phyloP scores from a whole-genome alignment of 2,329 filamentous ascomycete species.

The Aspergillus oerlinghausenensis region DNA sequence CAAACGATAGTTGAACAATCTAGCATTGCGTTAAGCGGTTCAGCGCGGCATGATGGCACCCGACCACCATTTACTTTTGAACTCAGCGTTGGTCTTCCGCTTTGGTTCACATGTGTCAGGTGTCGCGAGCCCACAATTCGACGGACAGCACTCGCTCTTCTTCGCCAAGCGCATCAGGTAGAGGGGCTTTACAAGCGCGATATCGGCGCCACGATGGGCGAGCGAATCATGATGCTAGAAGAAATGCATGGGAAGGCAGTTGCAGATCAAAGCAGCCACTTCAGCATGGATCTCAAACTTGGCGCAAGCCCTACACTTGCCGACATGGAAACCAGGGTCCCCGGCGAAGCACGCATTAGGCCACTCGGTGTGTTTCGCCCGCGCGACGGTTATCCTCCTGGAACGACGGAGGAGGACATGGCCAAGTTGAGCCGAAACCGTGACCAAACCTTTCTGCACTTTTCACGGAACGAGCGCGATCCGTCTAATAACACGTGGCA shows the following conservation, averaged over 20 bases:
- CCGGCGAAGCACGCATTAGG: constrained; percentile 21
- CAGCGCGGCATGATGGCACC: constrained; percentile 18
- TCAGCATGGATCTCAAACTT: background rate
- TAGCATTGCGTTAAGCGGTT: constrained; percentile 16
- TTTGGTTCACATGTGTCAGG: constrained; percentile 29
- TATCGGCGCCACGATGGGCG: constrained; percentile 5
- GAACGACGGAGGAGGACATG: constrained; percentile 13
- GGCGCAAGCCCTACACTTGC: background rate
- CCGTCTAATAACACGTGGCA: constrained; percentile 12
- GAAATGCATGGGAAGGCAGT: constrained; percentile 17
- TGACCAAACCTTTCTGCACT: constrained; percentile 20
- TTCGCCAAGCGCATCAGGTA: constrained; percentile 19
- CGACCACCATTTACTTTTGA: constrained; percentile 31
- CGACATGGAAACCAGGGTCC: background rate
- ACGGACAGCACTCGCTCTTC: constrained; percentile 24
- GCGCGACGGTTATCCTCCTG: constrained; percentile 5
- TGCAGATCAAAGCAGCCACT: background rate
- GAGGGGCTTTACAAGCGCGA: constrained; percentile 25
- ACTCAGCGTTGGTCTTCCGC: constrained; percentile 22
- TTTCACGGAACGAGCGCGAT: constrained; percentile 19
- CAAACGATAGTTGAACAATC: constrained; percentile 24
- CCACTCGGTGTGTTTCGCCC: constrained; percentile 20
- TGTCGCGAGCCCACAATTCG: constrained; percentile 30
- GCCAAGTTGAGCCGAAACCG: constrained; percentile 13
- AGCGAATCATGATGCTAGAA: constrained; percentile 28